These are phyloP conservation scores for Boletus rex-veris DNA, from an alignment of 768 basidiomycete genomes.

Conservation along the genomic window DNA sequence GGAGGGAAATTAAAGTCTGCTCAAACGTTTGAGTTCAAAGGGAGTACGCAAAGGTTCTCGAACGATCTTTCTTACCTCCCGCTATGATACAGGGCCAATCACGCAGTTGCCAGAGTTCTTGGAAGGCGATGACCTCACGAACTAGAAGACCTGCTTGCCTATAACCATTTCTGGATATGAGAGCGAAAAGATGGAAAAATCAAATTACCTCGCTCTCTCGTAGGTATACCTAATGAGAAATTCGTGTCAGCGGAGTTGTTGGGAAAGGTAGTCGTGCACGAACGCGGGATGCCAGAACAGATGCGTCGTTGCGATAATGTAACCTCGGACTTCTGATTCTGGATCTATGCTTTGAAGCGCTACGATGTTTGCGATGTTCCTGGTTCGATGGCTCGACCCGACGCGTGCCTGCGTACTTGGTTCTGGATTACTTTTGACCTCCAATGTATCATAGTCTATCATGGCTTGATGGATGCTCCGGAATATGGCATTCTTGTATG, in stretches of 20 bases:
- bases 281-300: slow-evolving; percentile 94
- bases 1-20: slow-evolving; percentile 91
- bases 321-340: slow-evolving; percentile 40
- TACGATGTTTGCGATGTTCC: slow-evolving; percentile 76
- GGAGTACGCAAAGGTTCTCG: background rate
- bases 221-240: slow-evolving; percentile 48
- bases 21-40: background rate
- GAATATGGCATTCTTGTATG: slow-evolving; percentile 57
- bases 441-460: slow-evolving; percentile 69
- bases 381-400: slow-evolving; percentile 66
- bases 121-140: slow-evolving; percentile 58
- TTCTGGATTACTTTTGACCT: slow-evolving; percentile 41
- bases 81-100: slow-evolving; percentile 80
- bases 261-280: slow-evolving; percentile 19
- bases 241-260: background rate
- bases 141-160: slow-evolving; percentile 79
- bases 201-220: slow-evolving; percentile 72
- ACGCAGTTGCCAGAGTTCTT: slow-evolving; percentile 38
- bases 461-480: slow-evolving; percentile 41
- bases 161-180: background rate
- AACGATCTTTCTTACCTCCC: slow-evolving; percentile 56
- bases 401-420: slow-evolving; percentile 33
- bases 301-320: slow-evolving; percentile 86
- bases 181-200: background rate
- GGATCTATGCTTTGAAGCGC: slow-evolving; percentile 50